Conservation (phyloP, 176 grass and related monocot species). For the Otatea glauca region DNA sequence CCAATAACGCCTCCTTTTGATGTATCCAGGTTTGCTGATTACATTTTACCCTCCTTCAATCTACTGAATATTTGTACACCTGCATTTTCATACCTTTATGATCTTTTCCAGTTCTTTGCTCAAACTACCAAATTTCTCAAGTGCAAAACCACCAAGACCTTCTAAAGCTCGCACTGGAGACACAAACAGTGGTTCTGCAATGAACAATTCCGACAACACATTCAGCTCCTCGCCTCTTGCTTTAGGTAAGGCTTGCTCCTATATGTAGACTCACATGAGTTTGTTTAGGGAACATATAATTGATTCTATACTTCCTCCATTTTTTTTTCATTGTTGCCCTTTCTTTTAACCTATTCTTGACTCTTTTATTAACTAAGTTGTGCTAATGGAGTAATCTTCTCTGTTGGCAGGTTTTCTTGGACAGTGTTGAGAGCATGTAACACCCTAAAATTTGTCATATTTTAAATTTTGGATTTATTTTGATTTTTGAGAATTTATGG, state of each 20-base stretch:
- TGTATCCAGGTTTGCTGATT: conserved; percentile 61
- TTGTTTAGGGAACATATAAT: too few relatives aligned
- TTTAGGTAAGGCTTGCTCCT: conserved; percentile 56
- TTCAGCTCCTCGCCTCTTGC: conserved; percentile 47
- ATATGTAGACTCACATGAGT: background rate
- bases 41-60: conserved; percentile 19
- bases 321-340: too few relatives aligned
- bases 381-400: too few relatives aligned
- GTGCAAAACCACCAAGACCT: conserved; percentile 75
- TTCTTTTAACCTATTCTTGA: too few relatives aligned
- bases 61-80: background rate
- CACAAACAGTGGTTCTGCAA: conserved; percentile 36
- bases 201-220: conserved; percentile 46
- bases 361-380: too few relatives aligned
- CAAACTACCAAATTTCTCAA: conserved; percentile 74
- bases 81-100: conserved; percentile 15
- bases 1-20: conserved; percentile 79
- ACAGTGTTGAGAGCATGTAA: too few relatives aligned
- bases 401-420: too few relatives aligned
- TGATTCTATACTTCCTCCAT: too few relatives aligned
- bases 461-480: too few relatives aligned
- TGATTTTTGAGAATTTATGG: too few relatives aligned
- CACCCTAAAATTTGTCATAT: too few relatives aligned
- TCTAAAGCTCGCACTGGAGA: conserved; percentile 60
- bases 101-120: conserved; percentile 59